These are phyloP conservation scores for Lanmaoa pseudosensibilis DNA, from an alignment of 768 basidiomycete genomes.

Conservation along the genomic window DNA sequence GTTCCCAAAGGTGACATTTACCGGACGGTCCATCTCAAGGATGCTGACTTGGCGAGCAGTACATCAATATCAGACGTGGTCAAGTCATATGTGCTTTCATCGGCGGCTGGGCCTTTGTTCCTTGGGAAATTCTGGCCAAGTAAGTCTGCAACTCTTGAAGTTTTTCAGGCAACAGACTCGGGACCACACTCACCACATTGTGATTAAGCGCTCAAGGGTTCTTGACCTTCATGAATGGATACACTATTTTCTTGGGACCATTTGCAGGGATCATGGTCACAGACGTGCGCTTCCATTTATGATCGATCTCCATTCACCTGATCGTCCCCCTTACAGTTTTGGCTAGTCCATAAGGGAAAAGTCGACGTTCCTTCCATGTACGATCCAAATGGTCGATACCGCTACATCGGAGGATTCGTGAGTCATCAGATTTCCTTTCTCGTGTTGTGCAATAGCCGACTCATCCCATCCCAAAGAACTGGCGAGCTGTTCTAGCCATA, in stretches of 20 bases:
- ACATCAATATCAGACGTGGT: slow-evolving; percentile 32
- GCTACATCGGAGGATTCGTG: slow-evolving; percentile 75
- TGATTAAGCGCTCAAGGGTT: slow-evolving; percentile 57
- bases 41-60: slow-evolving; percentile 19
- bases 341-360: slow-evolving; percentile 68
- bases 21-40: not conserved
- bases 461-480: slow-evolving; percentile 63
- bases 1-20: slow-evolving; percentile 46
- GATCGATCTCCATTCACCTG: not conserved
- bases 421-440: slow-evolving; percentile 27
- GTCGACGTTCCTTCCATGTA: slow-evolving; percentile 88
- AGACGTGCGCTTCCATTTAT: slow-evolving; percentile 41
- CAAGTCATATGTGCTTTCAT: slow-evolving; percentile 30
- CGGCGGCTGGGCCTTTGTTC: slow-evolving; percentile 77
- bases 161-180: not conserved
- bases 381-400: slow-evolving; percentile 72
- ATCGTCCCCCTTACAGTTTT: slow-evolving; percentile 49
- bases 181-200: too few relatives aligned
- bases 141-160: slow-evolving; percentile 3
- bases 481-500: slow-evolving; percentile 74
- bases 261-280: slow-evolving; percentile 75
- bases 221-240: slow-evolving; percentile 78
- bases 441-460: not conserved
- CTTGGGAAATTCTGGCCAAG: slow-evolving; percentile 78
- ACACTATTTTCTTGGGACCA: slow-evolving; percentile 84